Evolutionary conservation across 257 asterid species (phyloP), one percentile per base, ranked within the genome.

Genomic region (Mitragyna speciosa): DNA sequence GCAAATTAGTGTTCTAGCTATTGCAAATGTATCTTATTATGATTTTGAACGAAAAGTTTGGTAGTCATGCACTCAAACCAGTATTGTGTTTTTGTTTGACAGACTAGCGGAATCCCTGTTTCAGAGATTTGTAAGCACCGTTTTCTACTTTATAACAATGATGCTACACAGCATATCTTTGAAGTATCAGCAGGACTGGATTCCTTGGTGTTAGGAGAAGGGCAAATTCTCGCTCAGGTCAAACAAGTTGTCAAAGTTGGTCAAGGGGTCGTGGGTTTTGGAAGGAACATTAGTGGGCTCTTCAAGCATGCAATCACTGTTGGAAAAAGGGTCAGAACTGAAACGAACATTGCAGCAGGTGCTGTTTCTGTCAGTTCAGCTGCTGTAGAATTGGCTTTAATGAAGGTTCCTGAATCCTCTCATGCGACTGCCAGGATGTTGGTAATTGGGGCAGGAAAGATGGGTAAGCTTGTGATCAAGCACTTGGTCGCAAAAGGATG

Each of bases 391-490:
- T 81, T 95, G 85, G 98, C 98, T 72, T 70, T 93, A 71, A 90
- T 92, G 98, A 95, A 95, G 89, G 87, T 95, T 82, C 98, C 98
- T 0, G 89, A 89, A 59, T 77, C 89, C 70, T 89, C 93, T 58
- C 95, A 93, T 7, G 79, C 89, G 68, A 83, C 88, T 49, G 92
- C 97, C 17, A 88, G 96, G 74, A 89, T 92, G 94, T 71, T 95
- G 66, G 89, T 95, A 15, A 84, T 95, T 74, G 98, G 98, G 72
- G 98, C 98, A 8, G 98, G 98, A 56, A 93, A 95, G 82, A 93
- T 95, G 98, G 98, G 99, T 48, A 95, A 95, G 87, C 97, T 95
- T n/a, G 99, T 95, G 76, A 90, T 95, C 88, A 95, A 93, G 86
- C 98, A 93, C 87, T 85, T 95, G 90, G 93, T 58, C 1, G 97